Evolutionary conservation across 192 early-diverging fungal genomes (phyloP).

Genomic region (Coemansia sp.): DNA sequence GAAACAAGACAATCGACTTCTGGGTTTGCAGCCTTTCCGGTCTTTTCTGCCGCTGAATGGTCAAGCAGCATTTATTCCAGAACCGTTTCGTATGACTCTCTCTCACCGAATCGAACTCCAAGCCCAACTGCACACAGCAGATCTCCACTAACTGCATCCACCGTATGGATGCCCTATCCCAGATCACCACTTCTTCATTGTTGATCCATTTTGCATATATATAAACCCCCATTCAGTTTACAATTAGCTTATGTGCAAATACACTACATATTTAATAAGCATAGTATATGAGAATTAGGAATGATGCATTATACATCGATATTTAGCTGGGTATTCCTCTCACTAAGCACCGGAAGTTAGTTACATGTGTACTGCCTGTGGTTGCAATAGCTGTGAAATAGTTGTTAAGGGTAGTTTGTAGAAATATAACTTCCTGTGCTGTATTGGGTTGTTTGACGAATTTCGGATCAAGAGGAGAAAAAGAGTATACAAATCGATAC

Average conservation of each 20-base stretch:
- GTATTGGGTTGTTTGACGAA: too few relatives aligned
- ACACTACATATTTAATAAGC: background rate
- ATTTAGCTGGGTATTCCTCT: too few relatives aligned
- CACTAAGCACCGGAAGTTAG: too few relatives aligned
- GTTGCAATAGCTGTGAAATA: too few relatives aligned
- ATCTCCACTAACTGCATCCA: constrained; percentile 28
- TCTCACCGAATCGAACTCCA: constrained; percentile 20
- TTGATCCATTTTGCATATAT: background rate
- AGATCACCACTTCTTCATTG: constrained; percentile 38
- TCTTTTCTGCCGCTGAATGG: constrained; percentile 4
- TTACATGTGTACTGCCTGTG: too few relatives aligned
- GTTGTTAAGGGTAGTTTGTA: too few relatives aligned
- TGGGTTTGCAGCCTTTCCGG: background rate
- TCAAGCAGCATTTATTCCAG: background rate
- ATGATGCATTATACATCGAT: too few relatives aligned
- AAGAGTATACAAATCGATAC: too few relatives aligned
- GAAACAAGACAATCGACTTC: background rate
- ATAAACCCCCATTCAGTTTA: background rate
- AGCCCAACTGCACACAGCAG: constrained; percentile 35
- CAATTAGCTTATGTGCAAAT: too few relatives aligned
- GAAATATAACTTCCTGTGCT: too few relatives aligned
- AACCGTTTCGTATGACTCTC: constrained; percentile 1
- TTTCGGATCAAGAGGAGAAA: too few relatives aligned
- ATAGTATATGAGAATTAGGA: too few relatives aligned
- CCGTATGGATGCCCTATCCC: constrained; percentile 21